These are phyloP conservation scores for Chlorophyllum brunneum DNA, from an alignment of 768 basidiomycete species.

Conservation along the genomic window DNA sequence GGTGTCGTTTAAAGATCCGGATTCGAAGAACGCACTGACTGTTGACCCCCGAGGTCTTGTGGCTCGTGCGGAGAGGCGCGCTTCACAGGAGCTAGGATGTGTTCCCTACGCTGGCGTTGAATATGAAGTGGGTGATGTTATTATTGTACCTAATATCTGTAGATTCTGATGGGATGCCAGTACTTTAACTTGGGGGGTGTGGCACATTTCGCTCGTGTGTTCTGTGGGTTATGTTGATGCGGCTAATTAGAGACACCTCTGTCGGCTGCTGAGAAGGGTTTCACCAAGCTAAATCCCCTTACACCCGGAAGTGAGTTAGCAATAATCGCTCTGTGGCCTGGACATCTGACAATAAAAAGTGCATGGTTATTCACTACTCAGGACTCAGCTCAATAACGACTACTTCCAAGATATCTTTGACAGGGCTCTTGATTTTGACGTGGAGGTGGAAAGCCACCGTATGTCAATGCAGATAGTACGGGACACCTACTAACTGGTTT, in stretches of 20 bases:
- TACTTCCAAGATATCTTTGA: conserved; percentile 93
- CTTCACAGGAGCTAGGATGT: conserved; percentile 31
- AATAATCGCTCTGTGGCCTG: not conserved
- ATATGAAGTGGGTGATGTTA: conserved; percentile 66
- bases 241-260: conserved; percentile 69
- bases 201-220: not conserved
- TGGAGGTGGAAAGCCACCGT: conserved; percentile 89
- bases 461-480: conserved; percentile 17
- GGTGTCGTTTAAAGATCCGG: conserved; percentile 85
- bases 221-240: not conserved
- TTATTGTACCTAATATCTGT: not conserved
- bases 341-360: conserved; percentile 40
- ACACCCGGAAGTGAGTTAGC: conserved; percentile 86
- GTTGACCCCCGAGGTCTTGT: conserved; percentile 89
- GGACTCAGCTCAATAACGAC: conserved; percentile 83
- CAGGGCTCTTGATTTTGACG: conserved; percentile 61
- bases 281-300: conserved; percentile 66
- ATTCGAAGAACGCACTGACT: conserved; percentile 68
- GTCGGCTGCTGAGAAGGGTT: conserved; percentile 73
- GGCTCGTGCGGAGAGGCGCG: conserved; percentile 38
- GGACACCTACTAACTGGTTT: not conserved
- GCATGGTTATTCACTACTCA: conserved; percentile 94
- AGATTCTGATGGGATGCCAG: conserved; percentile 28
- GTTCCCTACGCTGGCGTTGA: conserved; percentile 85
- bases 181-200: conserved; percentile 90